A percentile compares a stretch with the other conserved stretches of the same genome.
phyloP scores from a whole-genome alignment of 306 rosid genomes.

The Trichosanthes truncata region DNA sequence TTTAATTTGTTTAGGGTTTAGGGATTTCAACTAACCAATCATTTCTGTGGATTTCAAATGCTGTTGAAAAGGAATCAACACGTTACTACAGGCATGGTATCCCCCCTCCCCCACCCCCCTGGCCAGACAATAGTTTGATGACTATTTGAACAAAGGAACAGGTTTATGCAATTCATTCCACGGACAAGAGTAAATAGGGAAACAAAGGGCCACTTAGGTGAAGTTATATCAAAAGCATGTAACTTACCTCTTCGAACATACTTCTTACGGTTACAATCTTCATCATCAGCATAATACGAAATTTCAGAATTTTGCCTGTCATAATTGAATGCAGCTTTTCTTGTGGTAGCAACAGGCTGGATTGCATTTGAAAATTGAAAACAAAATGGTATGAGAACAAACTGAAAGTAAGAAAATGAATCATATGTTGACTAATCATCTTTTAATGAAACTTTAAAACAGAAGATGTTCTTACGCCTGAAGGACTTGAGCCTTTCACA shows the following conservation, averaged over 20 bases:
- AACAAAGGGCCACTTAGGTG: not conserved
- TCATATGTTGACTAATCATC: not conserved
- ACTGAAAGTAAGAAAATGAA: slow-evolving; percentile 5
- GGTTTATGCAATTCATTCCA: not conserved
- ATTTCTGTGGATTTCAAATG: not conserved
- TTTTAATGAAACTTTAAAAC: slow-evolving; percentile 9
- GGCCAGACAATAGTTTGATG: not conserved
- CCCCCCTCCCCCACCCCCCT: not conserved
- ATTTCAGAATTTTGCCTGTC: slow-evolving; percentile 85
- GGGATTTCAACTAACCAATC: not conserved
- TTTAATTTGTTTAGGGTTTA: not conserved
- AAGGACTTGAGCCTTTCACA: slow-evolving; percentile 60
- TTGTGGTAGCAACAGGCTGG: slow-evolving; percentile 95
- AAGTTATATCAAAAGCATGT: not conserved
- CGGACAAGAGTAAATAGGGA: not conserved
- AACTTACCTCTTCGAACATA: slow-evolving; percentile 74
- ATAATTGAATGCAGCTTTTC: slow-evolving; percentile 58
- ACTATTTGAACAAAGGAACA: not conserved
- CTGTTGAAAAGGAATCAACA: not conserved
- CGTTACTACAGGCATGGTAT: not conserved
- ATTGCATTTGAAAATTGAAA: slow-evolving; percentile 8
- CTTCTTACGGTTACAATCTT: slow-evolving; percentile 74
- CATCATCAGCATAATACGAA: slow-evolving; percentile 91
- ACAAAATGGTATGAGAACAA: slow-evolving; percentile 18
- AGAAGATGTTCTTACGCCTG: slow-evolving; percentile 48